Base-by-base conservation (phyloP, 305 asterid genomes). In the Withania somnifera region DNA sequence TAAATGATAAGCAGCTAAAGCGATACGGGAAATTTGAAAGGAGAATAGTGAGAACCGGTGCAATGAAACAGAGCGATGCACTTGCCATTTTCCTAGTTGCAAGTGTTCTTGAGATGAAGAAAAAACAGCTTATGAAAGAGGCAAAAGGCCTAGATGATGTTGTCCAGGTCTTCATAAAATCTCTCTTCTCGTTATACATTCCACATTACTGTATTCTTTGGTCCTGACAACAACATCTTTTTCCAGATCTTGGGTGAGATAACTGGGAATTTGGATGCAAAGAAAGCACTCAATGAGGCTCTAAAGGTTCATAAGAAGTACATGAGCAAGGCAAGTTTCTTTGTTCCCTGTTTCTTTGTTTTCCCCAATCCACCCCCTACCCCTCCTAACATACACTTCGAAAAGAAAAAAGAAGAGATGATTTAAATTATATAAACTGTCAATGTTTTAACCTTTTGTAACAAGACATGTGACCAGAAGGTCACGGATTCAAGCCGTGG, bases 81-180 rank as follows among this genome's bases (percentile, higher is more conserved):
- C 96, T 95, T 71, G 92, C 95, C 78, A 89, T 95, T 84, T 95
- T 90, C 86, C 93, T 95, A 26, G 98, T 89, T 82, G 98, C 98
- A 32, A 88, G 97, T 84, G 98, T 95, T 52, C 96, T 95, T 11
- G 97, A 95, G 90, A 89, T 91, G 81, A 95, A 90, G 91, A 90
- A 93, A 77, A 94, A 90, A 84, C 89, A 83, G 56, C 94, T 95
- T 69, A 81, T 93, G 9, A 89, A 81, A 83, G 97, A 95, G 88
- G 98, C 98, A 69, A 95, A 92, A 85, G 98, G 98, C 80, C 81
- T 95, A 28, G 98, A 95, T 85, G 98, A 95, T 75, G 95, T 93
- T n/a, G 97, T 90, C 76, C 87, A 92, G 93, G 98, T 93, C 3
- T 32, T 32, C 36, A 2, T 32, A 32, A 32, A 32, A 32, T 32